Base-by-base conservation (phyloP, 108 stramenopile species). In the Chaetoceros muelleri region DNA sequence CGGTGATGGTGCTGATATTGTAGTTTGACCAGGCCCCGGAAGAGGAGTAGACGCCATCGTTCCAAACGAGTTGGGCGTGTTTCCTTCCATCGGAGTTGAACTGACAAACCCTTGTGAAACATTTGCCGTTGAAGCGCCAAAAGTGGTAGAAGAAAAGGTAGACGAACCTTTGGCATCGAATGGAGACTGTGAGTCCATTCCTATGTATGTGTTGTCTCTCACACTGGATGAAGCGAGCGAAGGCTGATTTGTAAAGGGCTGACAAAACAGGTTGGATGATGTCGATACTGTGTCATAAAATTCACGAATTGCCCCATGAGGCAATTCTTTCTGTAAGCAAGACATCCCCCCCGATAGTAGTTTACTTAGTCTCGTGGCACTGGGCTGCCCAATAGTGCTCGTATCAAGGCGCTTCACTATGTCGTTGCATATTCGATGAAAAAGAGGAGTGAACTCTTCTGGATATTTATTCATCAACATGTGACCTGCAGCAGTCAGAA, bases 401-500 rank as follows among this genome's bases (percentile, higher is more conserved):
- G 79, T 81, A 59, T 92, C 90, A 57, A 92, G 62, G 48, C 84
- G 72, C 31, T 65, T 24, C 25, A 82, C 13, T 46, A 84, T 64
- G 21, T 84, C 77, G 2, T 48, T 64, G 25, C 65, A 56, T 19
- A 92, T 84, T 8, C 7, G 48, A 28, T 69, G 48, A 5, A 87
- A 64, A 18, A 67, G 30, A 25, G 65, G 62, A 24, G 61, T 30
- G 57, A 92, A 87, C 21, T 73, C 51, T 10, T 65, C 58, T 16
- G 76, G 47, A 56, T 72, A 77, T 29, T 67, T 74, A 40, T 80
- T 83, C 2, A 85, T 81, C 28, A 92, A 53, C 90, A 92, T 92
- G 66, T 87, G 84, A 24, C 90, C 90, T 0, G 90, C 86, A 23
- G 75, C 84, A 0, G 86, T 79, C 30, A 92, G 53, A 56, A 92